Percentiles rank a stretch among this genome's conserved stretches.
phyloP scores from a whole-genome alignment of 2,329 filamentous ascomycete genomes.

The Zymoseptoria crescenta region DNA sequence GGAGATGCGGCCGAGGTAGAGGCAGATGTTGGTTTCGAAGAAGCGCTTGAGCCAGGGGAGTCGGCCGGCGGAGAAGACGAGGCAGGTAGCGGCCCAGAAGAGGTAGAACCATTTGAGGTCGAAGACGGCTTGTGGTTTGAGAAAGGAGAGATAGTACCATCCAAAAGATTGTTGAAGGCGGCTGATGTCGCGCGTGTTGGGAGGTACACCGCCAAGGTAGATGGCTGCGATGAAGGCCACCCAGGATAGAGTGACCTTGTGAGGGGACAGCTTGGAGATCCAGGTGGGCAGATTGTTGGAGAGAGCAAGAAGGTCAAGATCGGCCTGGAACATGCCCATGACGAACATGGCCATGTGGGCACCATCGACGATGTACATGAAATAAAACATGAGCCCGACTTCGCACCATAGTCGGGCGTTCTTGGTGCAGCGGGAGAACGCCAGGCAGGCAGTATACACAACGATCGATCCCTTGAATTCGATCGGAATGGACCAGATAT shows the following conservation, averaged over 20 bases:
- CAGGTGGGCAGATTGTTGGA: conserved; percentile 45
- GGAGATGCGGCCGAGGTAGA: conserved; percentile 56
- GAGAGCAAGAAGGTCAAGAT: conserved; percentile 50
- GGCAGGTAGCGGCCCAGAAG: conserved; percentile 44
- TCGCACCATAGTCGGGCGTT: conserved; percentile 50
- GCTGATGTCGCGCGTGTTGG: conserved; percentile 42
- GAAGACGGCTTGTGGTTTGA: conserved; percentile 34
- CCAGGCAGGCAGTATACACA: conserved; percentile 50
- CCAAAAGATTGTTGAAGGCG: conserved; percentile 49
- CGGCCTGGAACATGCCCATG: conserved; percentile 54
- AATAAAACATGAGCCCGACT: conserved; percentile 52
- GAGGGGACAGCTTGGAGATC: conserved; percentile 39
- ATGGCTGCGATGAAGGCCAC: conserved; percentile 46
- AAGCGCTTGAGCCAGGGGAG: conserved; percentile 51
- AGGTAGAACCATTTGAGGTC: conserved; percentile 29
- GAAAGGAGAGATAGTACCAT: conserved; percentile 52
- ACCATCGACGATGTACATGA: conserved; percentile 60
- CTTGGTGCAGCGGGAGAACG: conserved; percentile 49
- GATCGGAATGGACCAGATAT: conserved; percentile 57
- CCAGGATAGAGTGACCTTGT: conserved; percentile 47
- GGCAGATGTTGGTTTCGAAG: conserved; percentile 52
- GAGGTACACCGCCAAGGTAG: conserved; percentile 55
- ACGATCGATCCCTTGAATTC: conserved; percentile 59
- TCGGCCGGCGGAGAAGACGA: conserved; percentile 50
- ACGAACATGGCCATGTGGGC: conserved; percentile 55